Conservation (phyloP, 805 yeast species). For the Blastobotrys robertii region DNA sequence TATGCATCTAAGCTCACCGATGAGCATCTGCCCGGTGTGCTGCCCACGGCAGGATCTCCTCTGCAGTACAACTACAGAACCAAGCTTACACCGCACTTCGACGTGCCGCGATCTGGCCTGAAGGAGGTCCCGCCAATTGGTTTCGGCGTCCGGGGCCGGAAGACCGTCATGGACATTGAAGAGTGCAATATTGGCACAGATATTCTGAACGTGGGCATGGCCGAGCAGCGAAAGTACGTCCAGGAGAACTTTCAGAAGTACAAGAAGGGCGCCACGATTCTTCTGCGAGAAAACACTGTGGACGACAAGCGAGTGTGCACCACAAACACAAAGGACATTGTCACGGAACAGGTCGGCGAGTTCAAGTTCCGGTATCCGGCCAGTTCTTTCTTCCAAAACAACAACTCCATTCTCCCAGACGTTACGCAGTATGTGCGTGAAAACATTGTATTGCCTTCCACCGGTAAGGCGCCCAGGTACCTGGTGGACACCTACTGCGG, state of each 20-base stretch:
- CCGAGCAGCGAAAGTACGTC: conserved; percentile 53
- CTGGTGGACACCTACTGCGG: conserved; percentile 96
- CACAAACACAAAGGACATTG: conserved; percentile 68
- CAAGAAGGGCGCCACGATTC: conserved; percentile 77
- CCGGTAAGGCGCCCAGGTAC: conserved; percentile 40
- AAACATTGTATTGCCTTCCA: conserved; percentile 44
- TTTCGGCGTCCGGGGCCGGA: conserved; percentile 72
- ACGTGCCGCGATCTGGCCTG: conserved; percentile 48
- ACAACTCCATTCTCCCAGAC: conserved; percentile 77
- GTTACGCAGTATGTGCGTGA: conserved; percentile 75
- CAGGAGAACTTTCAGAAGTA: conserved; percentile 37
- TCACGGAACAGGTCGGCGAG: conserved; percentile 58
- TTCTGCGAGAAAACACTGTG: conserved; percentile 68
- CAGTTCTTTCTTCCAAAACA: conserved; percentile 94
- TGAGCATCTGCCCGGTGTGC: conserved; percentile 45
- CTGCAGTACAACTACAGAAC: conserved; percentile 71
- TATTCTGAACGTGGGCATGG: conserved; percentile 64
- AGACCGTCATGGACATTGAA: conserved; percentile 75
- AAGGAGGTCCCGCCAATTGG: conserved; percentile 58
- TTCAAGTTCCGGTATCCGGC: conserved; percentile 80
- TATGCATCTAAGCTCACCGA: conserved; percentile 44
- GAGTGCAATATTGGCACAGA: conserved; percentile 86
- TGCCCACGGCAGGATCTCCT: conserved; percentile 67
- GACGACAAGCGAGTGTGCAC: conserved; percentile 47
- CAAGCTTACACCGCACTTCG: conserved; percentile 92